These are phyloP conservation scores for Phyllachora maydis DNA, from an alignment of 2,329 filamentous ascomycete genomes.

Conservation along the genomic window DNA sequence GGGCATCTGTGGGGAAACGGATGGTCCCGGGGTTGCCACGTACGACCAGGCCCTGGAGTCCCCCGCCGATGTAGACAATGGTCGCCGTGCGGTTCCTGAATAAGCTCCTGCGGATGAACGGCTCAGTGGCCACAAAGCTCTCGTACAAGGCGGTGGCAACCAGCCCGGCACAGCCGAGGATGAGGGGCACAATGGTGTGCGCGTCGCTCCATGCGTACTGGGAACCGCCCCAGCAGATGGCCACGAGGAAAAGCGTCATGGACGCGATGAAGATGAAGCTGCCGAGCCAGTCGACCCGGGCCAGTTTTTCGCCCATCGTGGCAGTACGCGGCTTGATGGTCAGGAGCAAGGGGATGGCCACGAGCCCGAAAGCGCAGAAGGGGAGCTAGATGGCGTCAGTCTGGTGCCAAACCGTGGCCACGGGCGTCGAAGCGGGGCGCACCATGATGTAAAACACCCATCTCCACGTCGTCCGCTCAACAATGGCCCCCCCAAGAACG, in stretches of 20 bases:
- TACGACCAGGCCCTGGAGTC: conserved; percentile 13
- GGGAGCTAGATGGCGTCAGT: conserved; percentile 14
- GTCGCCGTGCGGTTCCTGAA: conserved; percentile 11
- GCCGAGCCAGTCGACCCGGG: conserved; percentile 22
- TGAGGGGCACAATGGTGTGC: conserved; percentile 18
- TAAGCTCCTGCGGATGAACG: conserved; percentile 11
- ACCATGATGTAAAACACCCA: conserved; percentile 27
- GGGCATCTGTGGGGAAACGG: too few relatives aligned
- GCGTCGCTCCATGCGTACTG: conserved; percentile 18
- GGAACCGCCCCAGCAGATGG: conserved; percentile 24
- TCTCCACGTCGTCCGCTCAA: conserved; percentile 17
- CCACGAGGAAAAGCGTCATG: conserved; percentile 20
- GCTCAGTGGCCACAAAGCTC: conserved; percentile 9
- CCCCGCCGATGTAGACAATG: conserved; percentile 11
- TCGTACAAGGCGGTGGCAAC: conserved; percentile 16
- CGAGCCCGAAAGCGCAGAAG: conserved; percentile 16
- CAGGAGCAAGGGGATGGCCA: conserved; percentile 18
- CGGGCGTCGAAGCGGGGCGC: neutral
- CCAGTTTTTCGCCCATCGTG: conserved; percentile 12
- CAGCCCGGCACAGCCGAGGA: conserved; percentile 19
- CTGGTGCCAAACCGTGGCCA: neutral
- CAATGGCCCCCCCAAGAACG: conserved; percentile 15
- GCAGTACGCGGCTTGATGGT: conserved; percentile 14
- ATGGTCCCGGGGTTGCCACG: conserved; percentile 4
- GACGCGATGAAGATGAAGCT: conserved; percentile 20